Conservation (phyloP, 192 early-diverging fungal species). For the Coemansia sp. region DNA sequence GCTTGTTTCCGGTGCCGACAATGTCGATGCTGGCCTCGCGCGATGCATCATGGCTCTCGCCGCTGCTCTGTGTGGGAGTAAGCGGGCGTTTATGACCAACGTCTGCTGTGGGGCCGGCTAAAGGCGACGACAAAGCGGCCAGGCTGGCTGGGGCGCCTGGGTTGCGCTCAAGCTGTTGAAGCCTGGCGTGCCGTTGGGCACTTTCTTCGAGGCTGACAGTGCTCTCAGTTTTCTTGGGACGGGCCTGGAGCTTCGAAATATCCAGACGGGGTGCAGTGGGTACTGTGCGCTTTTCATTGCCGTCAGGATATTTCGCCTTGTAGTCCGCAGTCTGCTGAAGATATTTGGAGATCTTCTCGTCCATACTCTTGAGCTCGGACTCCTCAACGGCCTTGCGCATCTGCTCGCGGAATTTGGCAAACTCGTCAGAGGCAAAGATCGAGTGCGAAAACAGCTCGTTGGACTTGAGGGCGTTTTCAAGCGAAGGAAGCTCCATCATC, state of each 20-base stretch:
- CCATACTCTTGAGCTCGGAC: conserved; percentile 18
- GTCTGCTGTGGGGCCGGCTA: neutral
- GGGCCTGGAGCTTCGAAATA: neutral
- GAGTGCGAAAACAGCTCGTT: conserved; percentile 27
- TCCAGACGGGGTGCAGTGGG: conserved; percentile 27
- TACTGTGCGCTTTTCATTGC: conserved; percentile 16
- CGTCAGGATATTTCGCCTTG: conserved; percentile 19
- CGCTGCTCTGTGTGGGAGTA: neutral
- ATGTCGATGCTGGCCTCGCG: neutral
- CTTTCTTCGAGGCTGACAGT: neutral
- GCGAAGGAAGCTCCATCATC: conserved; percentile 40
- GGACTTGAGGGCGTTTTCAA: conserved; percentile 9
- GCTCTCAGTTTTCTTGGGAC: neutral
- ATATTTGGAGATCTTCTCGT: conserved; percentile 12
- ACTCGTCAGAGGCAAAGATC: conserved; percentile 32
- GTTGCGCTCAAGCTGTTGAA: neutral
- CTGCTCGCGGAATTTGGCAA: conserved; percentile 23
- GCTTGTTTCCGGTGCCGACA: conserved; percentile 11
- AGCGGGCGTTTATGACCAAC: neutral
- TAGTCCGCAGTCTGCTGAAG: conserved; percentile 23
- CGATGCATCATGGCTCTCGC: neutral
- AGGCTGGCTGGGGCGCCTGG: neutral
- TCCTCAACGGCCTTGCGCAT: conserved; percentile 26
- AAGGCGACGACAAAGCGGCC: neutral
- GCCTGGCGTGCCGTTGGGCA: neutral